Evolutionary conservation across 176 grass and related monocot genomes (phyloP).

Genomic region (Bothriochloa decipiens): DNA sequence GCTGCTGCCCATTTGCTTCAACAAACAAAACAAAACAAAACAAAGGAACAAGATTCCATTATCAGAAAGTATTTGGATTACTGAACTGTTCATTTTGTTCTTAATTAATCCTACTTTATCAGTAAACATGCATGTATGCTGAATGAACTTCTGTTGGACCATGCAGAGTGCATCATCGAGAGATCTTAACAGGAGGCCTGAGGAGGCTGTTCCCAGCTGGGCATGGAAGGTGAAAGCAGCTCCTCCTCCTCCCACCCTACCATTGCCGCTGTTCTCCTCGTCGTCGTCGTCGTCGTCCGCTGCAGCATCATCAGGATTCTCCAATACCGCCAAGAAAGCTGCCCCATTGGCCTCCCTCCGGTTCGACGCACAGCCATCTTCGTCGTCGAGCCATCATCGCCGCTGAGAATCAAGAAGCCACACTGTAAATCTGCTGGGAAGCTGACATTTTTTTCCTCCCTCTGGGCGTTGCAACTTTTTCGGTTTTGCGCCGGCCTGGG

Average conservation of each 20-base stretch:
- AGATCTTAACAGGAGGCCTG: constrained; percentile 51
- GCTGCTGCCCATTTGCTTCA: not conserved
- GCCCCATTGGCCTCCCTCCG: constrained; percentile 39
- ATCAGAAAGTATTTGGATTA: not conserved
- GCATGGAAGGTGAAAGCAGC: constrained; percentile 52
- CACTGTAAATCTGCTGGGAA: constrained; percentile 51
- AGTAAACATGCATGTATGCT: constrained; percentile 7
- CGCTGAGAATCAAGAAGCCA: constrained; percentile 45
- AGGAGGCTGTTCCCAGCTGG: constrained; percentile 54
- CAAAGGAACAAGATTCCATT: not conserved
- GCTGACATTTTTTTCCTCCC: constrained; percentile 23
- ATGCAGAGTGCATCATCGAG: constrained; percentile 67
- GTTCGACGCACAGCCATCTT: constrained; percentile 38
- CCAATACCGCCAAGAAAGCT: constrained; percentile 51
- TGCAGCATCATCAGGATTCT: constrained; percentile 99
- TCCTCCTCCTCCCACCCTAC: constrained; percentile 7
- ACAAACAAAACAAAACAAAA: too few species aligned
- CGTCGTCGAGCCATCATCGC: constrained; percentile 43
- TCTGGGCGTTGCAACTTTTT: constrained; percentile 46
- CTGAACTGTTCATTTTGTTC: not conserved
- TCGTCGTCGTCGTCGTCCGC: constrained; percentile 46
- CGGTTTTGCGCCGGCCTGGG: constrained; percentile 34
- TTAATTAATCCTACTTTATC: not conserved
- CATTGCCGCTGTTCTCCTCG: constrained; percentile 42
- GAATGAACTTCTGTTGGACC: constrained; percentile 22